Percentiles rank a stretch among this genome's conserved stretches.
phyloP scores from a whole-genome alignment of 306 rosid species.

The Casuarina equisetifolia region DNA sequence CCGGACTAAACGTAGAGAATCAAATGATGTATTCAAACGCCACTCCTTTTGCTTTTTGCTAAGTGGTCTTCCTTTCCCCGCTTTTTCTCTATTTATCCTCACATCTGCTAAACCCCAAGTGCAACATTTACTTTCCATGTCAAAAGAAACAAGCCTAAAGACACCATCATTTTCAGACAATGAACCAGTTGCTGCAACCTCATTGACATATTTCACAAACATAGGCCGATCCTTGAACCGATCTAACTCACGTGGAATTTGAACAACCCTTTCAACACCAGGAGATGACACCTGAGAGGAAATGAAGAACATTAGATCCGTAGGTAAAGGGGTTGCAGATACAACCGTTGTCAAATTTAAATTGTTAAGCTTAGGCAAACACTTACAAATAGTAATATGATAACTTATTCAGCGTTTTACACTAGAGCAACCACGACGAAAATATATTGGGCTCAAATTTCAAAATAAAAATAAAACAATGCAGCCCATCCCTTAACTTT shows the following conservation, averaged over 20 bases:
- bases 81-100: constrained; percentile 72
- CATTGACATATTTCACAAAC: constrained; percentile 65
- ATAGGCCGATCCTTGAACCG: constrained; percentile 80
- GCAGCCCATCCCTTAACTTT: neutral
- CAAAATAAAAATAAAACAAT: neutral
- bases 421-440: no score
- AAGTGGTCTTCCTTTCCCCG: constrained; percentile 95
- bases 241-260: constrained; percentile 76
- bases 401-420: neutral
- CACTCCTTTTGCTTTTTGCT: constrained; percentile 87
- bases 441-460: no score
- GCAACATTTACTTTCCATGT: constrained; percentile 71
- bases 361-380: neutral
- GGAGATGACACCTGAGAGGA: constrained; percentile 85
- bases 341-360: constrained; percentile 8
- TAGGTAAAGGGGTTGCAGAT: neutral
- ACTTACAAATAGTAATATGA: neutral
- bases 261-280: constrained; percentile 86
- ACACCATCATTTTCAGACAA: constrained; percentile 72
- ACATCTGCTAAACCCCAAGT: constrained; percentile 88
- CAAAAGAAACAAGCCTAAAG: constrained; percentile 73
- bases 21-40: constrained; percentile 72
- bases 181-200: constrained; percentile 39
- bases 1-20: constrained; percentile 69
- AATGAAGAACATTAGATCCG: constrained; percentile 21